Percentiles rank a stretch among this genome's conserved stretches.
These are phyloP conservation scores for Rhizophagus sp. DNA, from an alignment of 192 early-diverging fungal species.

Conservation along the genomic window DNA sequence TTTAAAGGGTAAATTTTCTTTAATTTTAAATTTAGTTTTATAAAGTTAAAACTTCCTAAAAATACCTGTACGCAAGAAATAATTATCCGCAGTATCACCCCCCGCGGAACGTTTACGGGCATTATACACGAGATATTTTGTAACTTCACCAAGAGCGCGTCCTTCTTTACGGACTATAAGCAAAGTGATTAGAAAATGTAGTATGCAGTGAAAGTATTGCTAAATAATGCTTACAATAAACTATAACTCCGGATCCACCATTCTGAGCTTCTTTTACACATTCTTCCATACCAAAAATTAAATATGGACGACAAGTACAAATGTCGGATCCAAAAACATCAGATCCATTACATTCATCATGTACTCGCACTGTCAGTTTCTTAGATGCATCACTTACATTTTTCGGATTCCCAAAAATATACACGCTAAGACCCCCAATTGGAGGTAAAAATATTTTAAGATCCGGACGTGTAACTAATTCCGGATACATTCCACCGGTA, in stretches of 20 bases:
- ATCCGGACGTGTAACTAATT: constrained; percentile 89
- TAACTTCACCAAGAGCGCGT: constrained; percentile 91
- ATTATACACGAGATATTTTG: constrained; percentile 96
- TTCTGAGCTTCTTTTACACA: constrained; percentile 84
- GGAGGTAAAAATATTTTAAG: constrained; percentile 93
- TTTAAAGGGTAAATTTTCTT: not conserved
- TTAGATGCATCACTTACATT: constrained; percentile 81
- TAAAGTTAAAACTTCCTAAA: not conserved
- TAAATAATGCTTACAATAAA: constrained; percentile 70
- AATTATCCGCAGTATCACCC: constrained; percentile 86
- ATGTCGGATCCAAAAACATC: constrained; percentile 88
- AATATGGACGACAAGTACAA: constrained; percentile 80
- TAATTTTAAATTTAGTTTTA: not conserved
- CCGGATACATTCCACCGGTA: constrained; percentile 95
- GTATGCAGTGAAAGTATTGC: not conserved
- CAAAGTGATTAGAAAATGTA: not conserved
- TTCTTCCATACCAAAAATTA: constrained; percentile 90
- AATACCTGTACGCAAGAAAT: constrained; percentile 77
- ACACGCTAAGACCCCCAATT: constrained; percentile 89
- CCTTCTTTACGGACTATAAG: constrained; percentile 85
- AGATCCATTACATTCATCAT: constrained; percentile 95
- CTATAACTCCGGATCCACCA: constrained; percentile 91
- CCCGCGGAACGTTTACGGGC: constrained; percentile 83
- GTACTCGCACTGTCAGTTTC: constrained; percentile 81
- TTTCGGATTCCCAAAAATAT: constrained; percentile 89